phyloP scores from a whole-genome alignment of 73 alveolate species.

The Paramecium bursaria region DNA sequence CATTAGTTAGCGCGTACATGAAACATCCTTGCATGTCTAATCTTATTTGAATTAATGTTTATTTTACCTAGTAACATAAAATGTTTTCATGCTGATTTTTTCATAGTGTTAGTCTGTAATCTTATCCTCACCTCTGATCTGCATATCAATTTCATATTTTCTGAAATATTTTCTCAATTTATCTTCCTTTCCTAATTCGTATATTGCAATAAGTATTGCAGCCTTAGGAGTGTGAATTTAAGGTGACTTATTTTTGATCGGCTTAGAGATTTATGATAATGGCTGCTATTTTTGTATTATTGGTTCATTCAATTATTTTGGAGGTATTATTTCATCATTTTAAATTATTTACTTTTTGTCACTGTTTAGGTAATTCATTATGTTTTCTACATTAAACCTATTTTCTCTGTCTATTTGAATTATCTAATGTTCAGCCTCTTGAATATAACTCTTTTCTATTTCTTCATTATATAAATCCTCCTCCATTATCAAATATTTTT shows the following conservation, averaged over 20 bases:
- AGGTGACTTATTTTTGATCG: not conserved
- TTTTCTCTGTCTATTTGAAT: constrained; percentile 1
- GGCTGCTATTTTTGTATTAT: not conserved
- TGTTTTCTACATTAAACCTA: constrained; percentile 23
- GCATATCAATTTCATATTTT: not conserved
- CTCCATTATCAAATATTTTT: constrained; percentile 42
- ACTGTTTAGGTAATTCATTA: constrained; percentile 1
- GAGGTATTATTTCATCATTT: not conserved
- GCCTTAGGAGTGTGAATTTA: constrained; percentile 20
- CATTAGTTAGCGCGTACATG: constrained; percentile 42
- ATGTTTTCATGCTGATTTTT: too few relatives aligned
- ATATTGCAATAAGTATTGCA: too few relatives aligned
- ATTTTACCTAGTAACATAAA: too few relatives aligned
- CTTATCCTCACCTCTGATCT: not conserved
- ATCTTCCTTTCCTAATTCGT: constrained; percentile 36
- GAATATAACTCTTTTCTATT: too few relatives aligned
- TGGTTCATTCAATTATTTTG: constrained; percentile 3
- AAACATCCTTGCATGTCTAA: constrained; percentile 13
- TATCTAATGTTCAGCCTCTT: too few relatives aligned
- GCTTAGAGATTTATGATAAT: constrained; percentile 1
- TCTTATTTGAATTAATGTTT: constrained; percentile 35
- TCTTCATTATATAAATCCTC: constrained; percentile 19
- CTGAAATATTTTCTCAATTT: not conserved
- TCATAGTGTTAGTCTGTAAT: constrained; percentile 30
- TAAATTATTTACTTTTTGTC: constrained; percentile 1